Evolutionary conservation across 2,329 filamentous ascomycete species (phyloP).

Genomic region (Claviceps purpurea): DNA sequence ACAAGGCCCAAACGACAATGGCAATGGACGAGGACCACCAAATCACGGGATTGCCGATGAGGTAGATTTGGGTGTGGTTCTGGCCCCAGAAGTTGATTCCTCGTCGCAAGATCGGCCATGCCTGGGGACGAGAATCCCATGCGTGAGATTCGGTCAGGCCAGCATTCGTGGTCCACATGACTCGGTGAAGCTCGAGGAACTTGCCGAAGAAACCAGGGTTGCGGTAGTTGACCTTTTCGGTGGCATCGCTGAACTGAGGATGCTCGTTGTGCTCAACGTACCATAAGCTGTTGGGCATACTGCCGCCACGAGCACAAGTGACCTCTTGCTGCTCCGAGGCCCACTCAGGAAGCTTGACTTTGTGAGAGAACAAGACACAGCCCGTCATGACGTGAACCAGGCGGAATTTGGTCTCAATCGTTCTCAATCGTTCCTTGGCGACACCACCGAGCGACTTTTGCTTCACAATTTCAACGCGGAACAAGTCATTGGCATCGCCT

Average conservation of each 20-base stretch:
- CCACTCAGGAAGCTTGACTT: constrained; percentile 97
- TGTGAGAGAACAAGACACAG: constrained; percentile 93
- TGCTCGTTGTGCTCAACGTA: constrained; percentile 89
- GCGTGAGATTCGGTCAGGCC: constrained; percentile 92
- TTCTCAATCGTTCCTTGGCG: constrained; percentile 75
- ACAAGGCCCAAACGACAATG: constrained; percentile 60
- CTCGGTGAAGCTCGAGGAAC: constrained; percentile 91
- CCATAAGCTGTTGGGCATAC: constrained; percentile 92
- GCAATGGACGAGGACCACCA: constrained; percentile 84
- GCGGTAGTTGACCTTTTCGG: constrained; percentile 92
- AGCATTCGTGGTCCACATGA: constrained; percentile 98
- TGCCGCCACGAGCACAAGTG: constrained; percentile 86
- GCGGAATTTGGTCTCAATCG: constrained; percentile 93
- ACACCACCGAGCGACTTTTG: constrained; percentile 65
- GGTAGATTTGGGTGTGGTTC: constrained; percentile 86
- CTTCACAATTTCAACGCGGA: constrained; percentile 90
- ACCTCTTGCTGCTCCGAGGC: constrained; percentile 97
- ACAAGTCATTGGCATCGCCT: constrained; percentile 91
- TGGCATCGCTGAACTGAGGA: constrained; percentile 55
- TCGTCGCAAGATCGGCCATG: constrained; percentile 82
- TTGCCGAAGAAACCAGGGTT: constrained; percentile 94
- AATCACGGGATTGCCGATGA: constrained; percentile 86
- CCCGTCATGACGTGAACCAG: constrained; percentile 95
- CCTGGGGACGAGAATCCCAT: constrained; percentile 90
- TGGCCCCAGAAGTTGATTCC: constrained; percentile 99